These are phyloP conservation scores for Parachaetomium inaequale DNA, from an alignment of 495 filamentous ascomycete genomes.

Conservation along the genomic window DNA sequence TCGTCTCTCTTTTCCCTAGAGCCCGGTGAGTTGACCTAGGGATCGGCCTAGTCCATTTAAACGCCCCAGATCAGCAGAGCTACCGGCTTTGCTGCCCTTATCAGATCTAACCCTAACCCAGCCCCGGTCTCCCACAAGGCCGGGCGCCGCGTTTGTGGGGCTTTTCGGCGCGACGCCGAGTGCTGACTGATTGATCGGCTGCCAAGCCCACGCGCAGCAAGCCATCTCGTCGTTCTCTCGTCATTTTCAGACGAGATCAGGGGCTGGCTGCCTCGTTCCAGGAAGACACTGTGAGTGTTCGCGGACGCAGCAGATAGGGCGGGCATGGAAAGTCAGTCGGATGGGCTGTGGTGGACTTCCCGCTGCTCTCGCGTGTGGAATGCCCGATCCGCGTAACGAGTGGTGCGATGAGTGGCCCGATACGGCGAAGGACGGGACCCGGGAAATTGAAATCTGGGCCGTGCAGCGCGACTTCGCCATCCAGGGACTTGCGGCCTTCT, in stretches of 20 bases:
- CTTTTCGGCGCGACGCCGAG: not conserved
- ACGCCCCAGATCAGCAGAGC: not conserved
- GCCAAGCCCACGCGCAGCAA: not conserved
- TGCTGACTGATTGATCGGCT: not conserved
- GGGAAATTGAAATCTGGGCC: slow-evolving; percentile 17
- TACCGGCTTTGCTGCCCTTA: not conserved
- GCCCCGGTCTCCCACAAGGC: not conserved
- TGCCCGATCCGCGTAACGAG: not conserved
- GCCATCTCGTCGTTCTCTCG: no score
- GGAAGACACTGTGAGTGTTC: no score
- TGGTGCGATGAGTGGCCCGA: slow-evolving; percentile 13
- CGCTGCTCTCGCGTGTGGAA: not conserved
- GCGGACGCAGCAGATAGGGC: not conserved
- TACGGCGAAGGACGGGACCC: not conserved
- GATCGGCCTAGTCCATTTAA: not conserved
- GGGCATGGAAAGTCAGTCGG: not conserved
- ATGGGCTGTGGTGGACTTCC: not conserved
- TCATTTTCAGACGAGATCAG: not conserved
- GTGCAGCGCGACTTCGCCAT: slow-evolving; percentile 9
- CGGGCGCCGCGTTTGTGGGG: slow-evolving; percentile 1
- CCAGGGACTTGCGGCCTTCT: slow-evolving; percentile 7
- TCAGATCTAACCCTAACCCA: slow-evolving; percentile 5
- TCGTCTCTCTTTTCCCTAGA: no score
- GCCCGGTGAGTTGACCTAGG: not conserved
- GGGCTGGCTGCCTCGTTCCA: no score